Conservation (phyloP, 768 basidiomycete species). For the Trametes elegans region DNA sequence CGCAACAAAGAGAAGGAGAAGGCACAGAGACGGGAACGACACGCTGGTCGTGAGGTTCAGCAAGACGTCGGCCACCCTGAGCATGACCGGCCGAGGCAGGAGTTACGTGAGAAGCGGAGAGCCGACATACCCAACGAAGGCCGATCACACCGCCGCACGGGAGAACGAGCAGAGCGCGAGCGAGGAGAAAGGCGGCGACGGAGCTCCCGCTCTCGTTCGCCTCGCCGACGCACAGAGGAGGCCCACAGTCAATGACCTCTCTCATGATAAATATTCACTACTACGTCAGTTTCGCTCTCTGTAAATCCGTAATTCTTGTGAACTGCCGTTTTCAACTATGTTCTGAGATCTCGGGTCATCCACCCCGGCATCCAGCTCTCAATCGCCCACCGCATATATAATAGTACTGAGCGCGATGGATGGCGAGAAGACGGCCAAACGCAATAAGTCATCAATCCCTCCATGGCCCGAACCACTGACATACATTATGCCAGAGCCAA, state of each 20-base stretch:
- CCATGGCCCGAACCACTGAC: no score
- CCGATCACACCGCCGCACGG: not conserved
- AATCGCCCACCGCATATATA: no score
- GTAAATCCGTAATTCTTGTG: no score
- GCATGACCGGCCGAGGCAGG: not conserved
- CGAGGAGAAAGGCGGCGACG: constrained; percentile 10
- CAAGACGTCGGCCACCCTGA: not conserved
- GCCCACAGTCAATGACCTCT: not conserved
- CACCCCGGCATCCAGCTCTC: no score
- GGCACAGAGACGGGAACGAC: constrained; percentile 1
- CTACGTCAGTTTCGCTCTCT: no score
- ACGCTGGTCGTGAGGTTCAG: not conserved
- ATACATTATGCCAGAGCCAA: no score
- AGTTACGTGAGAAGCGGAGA: not conserved
- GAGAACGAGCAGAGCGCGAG: not conserved
- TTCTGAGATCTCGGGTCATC: no score
- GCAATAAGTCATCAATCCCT: no score
- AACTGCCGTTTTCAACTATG: no score
- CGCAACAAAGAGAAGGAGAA: constrained; percentile 58
- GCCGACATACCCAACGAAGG: not conserved
- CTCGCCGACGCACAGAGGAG: constrained; percentile 11
- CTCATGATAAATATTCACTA: no score
- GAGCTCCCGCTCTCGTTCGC: constrained; percentile 32
- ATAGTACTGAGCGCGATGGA: no score
- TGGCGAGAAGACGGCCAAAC: no score